These are phyloP conservation scores for Microsporum ferrugineum DNA, from an alignment of 2,329 filamentous ascomycete species.

Conservation along the genomic window DNA sequence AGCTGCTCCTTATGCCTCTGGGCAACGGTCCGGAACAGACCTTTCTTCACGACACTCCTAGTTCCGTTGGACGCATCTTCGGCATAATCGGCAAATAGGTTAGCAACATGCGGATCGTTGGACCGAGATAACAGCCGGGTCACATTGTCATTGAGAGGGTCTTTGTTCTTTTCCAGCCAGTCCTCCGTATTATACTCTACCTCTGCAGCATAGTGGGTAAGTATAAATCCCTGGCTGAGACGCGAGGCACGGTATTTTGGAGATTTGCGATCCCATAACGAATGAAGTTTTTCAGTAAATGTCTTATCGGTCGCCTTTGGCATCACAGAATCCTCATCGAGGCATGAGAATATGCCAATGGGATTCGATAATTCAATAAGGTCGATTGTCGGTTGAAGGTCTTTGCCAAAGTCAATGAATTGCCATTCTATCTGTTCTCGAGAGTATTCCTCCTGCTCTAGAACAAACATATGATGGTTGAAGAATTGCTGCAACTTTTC, in stretches of 20 bases:
- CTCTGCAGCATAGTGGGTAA: constrained; percentile 95
- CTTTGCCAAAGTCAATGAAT: constrained; percentile 96
- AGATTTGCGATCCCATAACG: constrained; percentile 91
- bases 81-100: constrained; percentile 77
- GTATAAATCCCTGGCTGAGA: constrained; percentile 80
- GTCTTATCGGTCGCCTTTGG: constrained; percentile 94
- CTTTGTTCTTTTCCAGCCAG: constrained; percentile 99
- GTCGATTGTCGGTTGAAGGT: constrained; percentile 94
- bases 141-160: constrained; percentile 92
- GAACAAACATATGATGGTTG: constrained; percentile 99
- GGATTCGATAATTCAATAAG: constrained; percentile 92
- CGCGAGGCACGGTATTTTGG: constrained; percentile 83
- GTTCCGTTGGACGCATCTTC: constrained; percentile 61
- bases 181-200: constrained; percentile 92
- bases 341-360: constrained; percentile 95
- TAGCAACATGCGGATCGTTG: constrained; percentile 68
- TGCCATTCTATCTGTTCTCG: constrained; percentile 98
- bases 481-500: constrained; percentile 99
- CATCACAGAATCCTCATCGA: constrained; percentile 98
- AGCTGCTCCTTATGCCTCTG: constrained; percentile 96
- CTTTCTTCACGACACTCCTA: constrained; percentile 83
- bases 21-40: constrained; percentile 89
- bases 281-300: constrained; percentile 96
- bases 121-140: constrained; percentile 78
- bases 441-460: constrained; percentile 97